phyloP scores from a whole-genome alignment of 306 rosid genomes.

The Lathyrus sativus region DNA sequence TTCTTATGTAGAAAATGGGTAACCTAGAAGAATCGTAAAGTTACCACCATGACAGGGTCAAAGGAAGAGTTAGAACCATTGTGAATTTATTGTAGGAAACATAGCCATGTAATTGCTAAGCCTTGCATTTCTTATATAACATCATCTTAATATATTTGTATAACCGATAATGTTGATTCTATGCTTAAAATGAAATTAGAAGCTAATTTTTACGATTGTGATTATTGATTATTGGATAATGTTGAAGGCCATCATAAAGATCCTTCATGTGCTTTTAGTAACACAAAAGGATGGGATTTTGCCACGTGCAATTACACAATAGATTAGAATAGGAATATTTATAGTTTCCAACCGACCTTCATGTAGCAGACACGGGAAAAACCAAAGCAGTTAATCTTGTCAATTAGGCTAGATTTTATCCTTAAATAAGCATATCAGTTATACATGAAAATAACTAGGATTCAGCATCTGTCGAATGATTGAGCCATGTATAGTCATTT shows the following conservation, averaged over 20 bases:
- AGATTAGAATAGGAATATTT: slow-evolving; percentile 19
- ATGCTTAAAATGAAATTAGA: slow-evolving; percentile 10
- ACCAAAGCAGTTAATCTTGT: slow-evolving; percentile 1
- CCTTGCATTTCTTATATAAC: slow-evolving; percentile 16
- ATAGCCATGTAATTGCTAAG: neutral
- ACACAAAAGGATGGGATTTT: slow-evolving; percentile 5
- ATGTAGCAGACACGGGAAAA: slow-evolving; percentile 14
- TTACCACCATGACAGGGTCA: neutral
- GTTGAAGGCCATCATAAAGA: slow-evolving; percentile 28
- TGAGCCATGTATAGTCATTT: neutral
- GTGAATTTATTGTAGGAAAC: neutral
- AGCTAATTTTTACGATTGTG: slow-evolving; percentile 3
- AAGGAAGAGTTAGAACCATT: neutral
- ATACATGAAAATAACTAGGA: slow-evolving; percentile 21
- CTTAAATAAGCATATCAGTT: neutral
- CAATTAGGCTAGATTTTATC: slow-evolving; percentile 23
- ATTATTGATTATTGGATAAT: neutral
- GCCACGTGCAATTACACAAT: slow-evolving; percentile 9
- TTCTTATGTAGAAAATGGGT: neutral
- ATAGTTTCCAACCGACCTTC: slow-evolving; percentile 3
- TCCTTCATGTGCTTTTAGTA: slow-evolving; percentile 20
- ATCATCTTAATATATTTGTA: slow-evolving; percentile 29
- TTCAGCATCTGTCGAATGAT: slow-evolving; percentile 14
- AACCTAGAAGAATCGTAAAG: neutral
- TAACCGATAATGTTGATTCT: slow-evolving; percentile 8